A percentile compares a stretch with the other conserved stretches of the same genome.
Evolutionary conservation across 2,329 filamentous ascomycete species (phyloP).

Genomic region (Neopestalotiopsis sp.): DNA sequence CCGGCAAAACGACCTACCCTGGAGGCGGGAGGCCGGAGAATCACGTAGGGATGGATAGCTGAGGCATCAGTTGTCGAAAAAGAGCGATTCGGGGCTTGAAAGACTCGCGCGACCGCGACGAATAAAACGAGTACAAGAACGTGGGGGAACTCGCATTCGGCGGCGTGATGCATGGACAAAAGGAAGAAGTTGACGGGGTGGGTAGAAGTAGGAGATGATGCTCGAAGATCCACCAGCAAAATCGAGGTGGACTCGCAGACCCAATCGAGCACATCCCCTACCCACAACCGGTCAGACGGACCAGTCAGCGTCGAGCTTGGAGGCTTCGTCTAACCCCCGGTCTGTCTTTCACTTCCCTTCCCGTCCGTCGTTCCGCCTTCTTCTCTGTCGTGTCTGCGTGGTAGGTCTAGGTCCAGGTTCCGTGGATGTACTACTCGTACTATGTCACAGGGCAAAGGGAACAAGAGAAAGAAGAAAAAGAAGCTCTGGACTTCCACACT

Average conservation of each 20-base stretch:
- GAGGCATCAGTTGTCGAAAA: conserved; percentile 26
- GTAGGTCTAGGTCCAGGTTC: background rate
- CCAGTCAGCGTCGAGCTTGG: conserved; percentile 13
- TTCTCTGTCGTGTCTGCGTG: background rate
- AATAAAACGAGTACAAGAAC: conserved; percentile 72
- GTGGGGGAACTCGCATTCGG: conserved; percentile 45
- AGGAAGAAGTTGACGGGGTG: conserved; percentile 21
- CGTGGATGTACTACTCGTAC: background rate
- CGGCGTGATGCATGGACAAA: conserved; percentile 27
- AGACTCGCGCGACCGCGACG: conserved; percentile 48
- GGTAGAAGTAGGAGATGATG: conserved; percentile 17
- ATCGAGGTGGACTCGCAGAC: conserved; percentile 18
- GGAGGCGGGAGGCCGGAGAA: conserved; percentile 23
- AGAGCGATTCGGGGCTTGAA: conserved; percentile 39
- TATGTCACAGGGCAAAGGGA: no score
- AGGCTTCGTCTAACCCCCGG: conserved; percentile 7
- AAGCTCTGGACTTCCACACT: background rate
- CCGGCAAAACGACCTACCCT: conserved; percentile 28
- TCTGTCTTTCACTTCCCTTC: conserved; percentile 20
- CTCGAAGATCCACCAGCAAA: conserved; percentile 14
- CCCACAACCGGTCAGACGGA: conserved; percentile 6
- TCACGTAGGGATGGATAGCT: conserved; percentile 26
- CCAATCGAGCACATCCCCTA: conserved; percentile 17
- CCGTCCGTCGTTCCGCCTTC: conserved; percentile 18
- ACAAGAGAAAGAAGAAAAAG: background rate